Evolutionary conservation across 1,139 yeast species (phyloP).

Genomic region (Torulaspora globosa): DNA sequence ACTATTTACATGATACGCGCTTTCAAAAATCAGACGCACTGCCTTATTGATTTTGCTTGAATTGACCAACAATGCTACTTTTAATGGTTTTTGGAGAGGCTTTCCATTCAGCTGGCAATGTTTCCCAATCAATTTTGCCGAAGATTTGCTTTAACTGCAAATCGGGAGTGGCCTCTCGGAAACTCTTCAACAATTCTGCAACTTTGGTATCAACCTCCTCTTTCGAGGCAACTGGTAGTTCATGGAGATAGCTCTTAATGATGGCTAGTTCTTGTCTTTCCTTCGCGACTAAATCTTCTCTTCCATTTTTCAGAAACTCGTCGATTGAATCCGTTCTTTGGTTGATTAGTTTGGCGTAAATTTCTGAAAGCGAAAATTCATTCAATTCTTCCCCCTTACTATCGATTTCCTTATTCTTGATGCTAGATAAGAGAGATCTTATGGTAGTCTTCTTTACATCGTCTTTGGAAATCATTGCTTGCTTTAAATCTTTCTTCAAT

Average conservation of each 20-base stretch:
- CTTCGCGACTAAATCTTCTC: conserved; percentile 54
- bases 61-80: conserved; percentile 32
- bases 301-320: conserved; percentile 47
- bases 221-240: conserved; percentile 50
- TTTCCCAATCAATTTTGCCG: conserved; percentile 47
- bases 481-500: conserved; percentile 47
- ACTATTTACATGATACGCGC: conserved; percentile 4
- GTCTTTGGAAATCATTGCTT: conserved; percentile 48
- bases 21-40: background rate
- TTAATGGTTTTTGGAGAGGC: conserved; percentile 42
- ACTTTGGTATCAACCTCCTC: conserved; percentile 48
- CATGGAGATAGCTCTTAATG: conserved; percentile 42
- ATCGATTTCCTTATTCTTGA: conserved; percentile 59
- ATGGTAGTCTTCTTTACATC: conserved; percentile 49
- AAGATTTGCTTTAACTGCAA: conserved; percentile 42
- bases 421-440: conserved; percentile 51
- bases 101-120: conserved; percentile 50
- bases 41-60: conserved; percentile 21
- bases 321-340: conserved; percentile 53
- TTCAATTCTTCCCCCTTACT: conserved; percentile 44
- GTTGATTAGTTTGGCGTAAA: conserved; percentile 47
- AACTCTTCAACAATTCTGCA: conserved; percentile 36
- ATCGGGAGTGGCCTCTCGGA: conserved; percentile 35
- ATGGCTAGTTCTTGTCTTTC: conserved; percentile 50
- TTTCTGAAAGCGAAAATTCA: conserved; percentile 48